phyloP scores from a whole-genome alignment of 1,139 yeast species.

The Debaryomyces coudertii region DNA sequence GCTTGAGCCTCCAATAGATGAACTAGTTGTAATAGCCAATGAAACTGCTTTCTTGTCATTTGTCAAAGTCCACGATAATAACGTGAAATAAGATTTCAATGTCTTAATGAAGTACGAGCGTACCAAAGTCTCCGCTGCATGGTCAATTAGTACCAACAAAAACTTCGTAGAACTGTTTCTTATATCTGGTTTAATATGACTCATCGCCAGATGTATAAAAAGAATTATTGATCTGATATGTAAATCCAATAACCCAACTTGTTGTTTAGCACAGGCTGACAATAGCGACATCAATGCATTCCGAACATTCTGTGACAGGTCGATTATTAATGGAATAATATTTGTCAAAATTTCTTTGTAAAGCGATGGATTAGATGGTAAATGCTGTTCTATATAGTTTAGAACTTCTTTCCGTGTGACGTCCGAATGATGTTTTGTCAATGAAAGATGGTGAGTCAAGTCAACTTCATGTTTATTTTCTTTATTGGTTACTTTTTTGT shows the following conservation, averaged over 20 bases:
- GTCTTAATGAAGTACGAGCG: slow-evolving; percentile 62
- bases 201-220: slow-evolving; percentile 91
- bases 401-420: slow-evolving; percentile 77
- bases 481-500: slow-evolving; percentile 21
- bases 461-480: slow-evolving; percentile 43
- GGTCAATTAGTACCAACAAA: slow-evolving; percentile 54
- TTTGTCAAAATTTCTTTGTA: slow-evolving; percentile 61
- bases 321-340: slow-evolving; percentile 62
- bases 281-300: slow-evolving; percentile 58
- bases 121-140: slow-evolving; percentile 52
- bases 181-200: slow-evolving; percentile 79
- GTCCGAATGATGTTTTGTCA: slow-evolving; percentile 78
- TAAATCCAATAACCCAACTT: slow-evolving; percentile 61
- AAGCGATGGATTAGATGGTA: slow-evolving; percentile 53
- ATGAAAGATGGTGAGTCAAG: slow-evolving; percentile 59
- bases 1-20: slow-evolving; percentile 42
- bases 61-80: slow-evolving; percentile 62
- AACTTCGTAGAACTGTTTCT: slow-evolving; percentile 72
- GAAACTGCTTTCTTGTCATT: slow-evolving; percentile 48
- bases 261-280: slow-evolving; percentile 50
- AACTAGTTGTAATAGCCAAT: slow-evolving; percentile 49
- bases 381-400: slow-evolving; percentile 46
- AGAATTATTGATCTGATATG: slow-evolving; percentile 70
- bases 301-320: slow-evolving; percentile 67
- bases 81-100: slow-evolving; percentile 55